phyloP scores from a whole-genome alignment of 1,139 yeast species.

The Geotrichum citri-aurantii region DNA sequence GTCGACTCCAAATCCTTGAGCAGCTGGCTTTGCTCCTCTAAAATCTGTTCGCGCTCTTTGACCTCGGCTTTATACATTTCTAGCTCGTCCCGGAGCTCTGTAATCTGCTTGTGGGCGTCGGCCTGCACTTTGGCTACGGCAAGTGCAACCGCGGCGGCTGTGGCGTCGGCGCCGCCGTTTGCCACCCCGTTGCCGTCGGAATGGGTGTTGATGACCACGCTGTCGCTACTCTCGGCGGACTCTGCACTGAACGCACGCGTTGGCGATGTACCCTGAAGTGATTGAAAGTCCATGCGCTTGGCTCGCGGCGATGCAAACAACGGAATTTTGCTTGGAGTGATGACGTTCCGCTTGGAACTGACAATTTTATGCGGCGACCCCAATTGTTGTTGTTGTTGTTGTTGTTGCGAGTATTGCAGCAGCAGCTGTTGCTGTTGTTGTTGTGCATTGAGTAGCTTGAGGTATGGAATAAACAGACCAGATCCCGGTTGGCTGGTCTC shows the following conservation, averaged over 20 bases:
- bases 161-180: constrained; percentile 8
- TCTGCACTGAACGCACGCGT: constrained; percentile 6
- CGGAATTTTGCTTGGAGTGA: background rate
- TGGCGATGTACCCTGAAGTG: constrained; percentile 1
- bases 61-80: constrained; percentile 20
- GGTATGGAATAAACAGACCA: constrained; percentile 25
- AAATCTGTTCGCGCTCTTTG: constrained; percentile 26
- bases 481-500: constrained; percentile 20
- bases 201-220: constrained; percentile 5
- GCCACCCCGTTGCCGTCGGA: background rate
- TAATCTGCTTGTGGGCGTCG: constrained; percentile 15
- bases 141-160: constrained; percentile 13
- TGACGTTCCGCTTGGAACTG: background rate
- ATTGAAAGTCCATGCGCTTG: background rate
- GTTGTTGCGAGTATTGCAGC: no score
- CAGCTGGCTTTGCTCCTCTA: constrained; percentile 29
- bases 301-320: background rate
- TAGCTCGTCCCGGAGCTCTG: constrained; percentile 20
- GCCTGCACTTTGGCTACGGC: constrained; percentile 14
- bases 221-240: constrained; percentile 9
- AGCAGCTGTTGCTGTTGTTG: constrained; percentile 6
- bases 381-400: background rate
- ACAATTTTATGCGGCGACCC: background rate
- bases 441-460: constrained; percentile 14
- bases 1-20: constrained; percentile 31